Conservation (phyloP, 306 rosid species). For the Citrullus colocynthis region DNA sequence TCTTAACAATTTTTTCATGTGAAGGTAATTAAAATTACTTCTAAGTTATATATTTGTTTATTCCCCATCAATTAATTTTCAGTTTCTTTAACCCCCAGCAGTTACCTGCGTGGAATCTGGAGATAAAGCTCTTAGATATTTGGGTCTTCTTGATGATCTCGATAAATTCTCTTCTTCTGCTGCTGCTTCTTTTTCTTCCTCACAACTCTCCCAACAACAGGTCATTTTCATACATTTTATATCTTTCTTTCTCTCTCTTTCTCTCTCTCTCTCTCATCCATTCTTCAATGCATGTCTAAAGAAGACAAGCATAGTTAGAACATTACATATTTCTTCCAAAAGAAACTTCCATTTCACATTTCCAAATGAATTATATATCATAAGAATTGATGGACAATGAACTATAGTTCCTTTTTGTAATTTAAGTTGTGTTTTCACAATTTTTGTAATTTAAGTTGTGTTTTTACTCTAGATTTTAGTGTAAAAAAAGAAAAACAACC, state of each 20-base stretch:
- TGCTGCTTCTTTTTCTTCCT: constrained; percentile 20
- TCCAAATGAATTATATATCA: not conserved
- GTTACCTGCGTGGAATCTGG: constrained; percentile 95
- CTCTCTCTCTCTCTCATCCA: not conserved
- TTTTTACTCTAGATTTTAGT: too few relatives aligned
- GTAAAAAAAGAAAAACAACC: too few relatives aligned
- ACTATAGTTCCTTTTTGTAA: too few relatives aligned
- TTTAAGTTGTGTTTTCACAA: too few relatives aligned
- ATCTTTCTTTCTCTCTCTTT: not conserved
- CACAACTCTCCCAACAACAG: constrained; percentile 25
- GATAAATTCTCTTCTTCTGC: constrained; percentile 7
- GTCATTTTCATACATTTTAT: not conserved
- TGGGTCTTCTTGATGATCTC: constrained; percentile 48
- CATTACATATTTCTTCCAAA: too few relatives aligned
- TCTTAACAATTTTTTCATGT: constrained; percentile 61
- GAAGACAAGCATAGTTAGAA: too few relatives aligned
- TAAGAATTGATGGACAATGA: not conserved
- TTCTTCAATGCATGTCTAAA: not conserved
- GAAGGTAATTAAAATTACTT: constrained; percentile 25
- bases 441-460: too few relatives aligned
- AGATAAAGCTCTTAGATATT: constrained; percentile 78
- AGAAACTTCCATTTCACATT: too few relatives aligned
- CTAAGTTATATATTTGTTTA: too few relatives aligned
- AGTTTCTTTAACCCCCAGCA: constrained; percentile 5
- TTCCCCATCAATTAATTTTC: too few relatives aligned